Evolutionary conservation across 192 early-diverging fungal species (phyloP), one percentile per base, ranked within the genome.

Genomic region (Borealophlyctis nickersoniae): DNA sequence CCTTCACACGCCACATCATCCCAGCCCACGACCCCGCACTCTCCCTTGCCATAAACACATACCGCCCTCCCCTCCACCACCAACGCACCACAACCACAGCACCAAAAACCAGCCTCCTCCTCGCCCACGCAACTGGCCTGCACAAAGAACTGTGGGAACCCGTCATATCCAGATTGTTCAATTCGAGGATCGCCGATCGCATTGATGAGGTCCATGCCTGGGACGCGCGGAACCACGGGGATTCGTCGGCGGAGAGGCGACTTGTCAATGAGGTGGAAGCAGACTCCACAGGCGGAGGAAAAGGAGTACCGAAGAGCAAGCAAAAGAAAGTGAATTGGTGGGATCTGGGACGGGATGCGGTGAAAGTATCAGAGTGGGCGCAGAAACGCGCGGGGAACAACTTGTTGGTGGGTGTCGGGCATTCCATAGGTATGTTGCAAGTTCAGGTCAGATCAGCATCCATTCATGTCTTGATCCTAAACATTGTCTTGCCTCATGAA

Each of bases 71-170:
- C 3, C 19, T 2, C 14, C 63, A 45, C 19, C 39, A 45, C 19
- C 19, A 7, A 19, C n/a, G n/a, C n/a, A n/a, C n/a, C n/a, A n/a
- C 49, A 0, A 9, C 60, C 19, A 22, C 1, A 7, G 0, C 24
- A n/a, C 63, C 63, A n/a, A 60, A 59, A 30, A 26, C 49, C 0
- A 31, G 66, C 11, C 53, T 86, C 22, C 51, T 88, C 24, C 80
- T 76, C 22, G 60, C 77, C 1, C 86, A 88, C 59, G 85, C 85
- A 0, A 86, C 79, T 49, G 81, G 85, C 7, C 78, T 86, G 35
- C 67, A 73, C 67, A 86, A 86, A 63, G 85, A 88, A 50, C 61
- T 72, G 2, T 81, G 80, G 67, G 71, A 85, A 36, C 77, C 83
- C 7, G 51, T 85, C 24, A 81, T 88, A 28, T 34, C 53, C 2